These are phyloP conservation scores for Grigorovia yakushimaensis DNA, from an alignment of 805 yeast genomes.

Conservation along the genomic window DNA sequence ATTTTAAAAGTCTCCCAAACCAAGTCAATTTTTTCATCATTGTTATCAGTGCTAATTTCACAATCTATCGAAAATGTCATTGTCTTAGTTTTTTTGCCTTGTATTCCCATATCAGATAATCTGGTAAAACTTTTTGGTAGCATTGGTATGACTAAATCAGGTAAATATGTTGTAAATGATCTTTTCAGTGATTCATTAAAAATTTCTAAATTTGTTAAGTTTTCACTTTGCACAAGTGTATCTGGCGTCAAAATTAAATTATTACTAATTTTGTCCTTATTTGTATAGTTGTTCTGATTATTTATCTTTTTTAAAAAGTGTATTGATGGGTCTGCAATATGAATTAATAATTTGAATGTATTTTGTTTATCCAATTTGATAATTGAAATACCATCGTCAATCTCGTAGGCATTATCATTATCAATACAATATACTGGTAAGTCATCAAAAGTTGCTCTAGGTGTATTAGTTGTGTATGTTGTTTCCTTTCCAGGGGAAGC, in stretches of 20 bases:
- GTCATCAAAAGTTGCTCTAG: constrained; percentile 34
- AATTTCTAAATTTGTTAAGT: background rate
- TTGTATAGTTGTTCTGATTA: constrained; percentile 13
- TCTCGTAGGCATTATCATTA: constrained; percentile 68
- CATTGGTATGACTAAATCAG: constrained; percentile 59
- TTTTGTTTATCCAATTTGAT: constrained; percentile 22
- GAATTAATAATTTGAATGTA: constrained; percentile 46
- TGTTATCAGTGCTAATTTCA: constrained; percentile 12
- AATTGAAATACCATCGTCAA: constrained; percentile 86
- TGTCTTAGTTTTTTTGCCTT: constrained; percentile 36
- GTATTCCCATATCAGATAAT: constrained; percentile 42
- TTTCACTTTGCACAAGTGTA: background rate
- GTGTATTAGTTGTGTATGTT: constrained; percentile 3
- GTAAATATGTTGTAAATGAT: constrained; percentile 63
- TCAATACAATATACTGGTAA: constrained; percentile 76
- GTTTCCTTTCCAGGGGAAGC: background rate
- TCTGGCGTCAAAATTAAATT: constrained; percentile 48
- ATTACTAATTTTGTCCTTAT: constrained; percentile 3
- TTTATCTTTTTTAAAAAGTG: background rate
- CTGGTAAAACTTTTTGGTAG: constrained; percentile 49
- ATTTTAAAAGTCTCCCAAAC: constrained; percentile 26
- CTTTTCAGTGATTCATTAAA: constrained; percentile 17
- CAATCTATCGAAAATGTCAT: constrained; percentile 36
- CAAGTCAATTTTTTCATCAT: constrained; percentile 13
- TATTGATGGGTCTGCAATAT: constrained; percentile 70